Base-by-base conservation (phyloP, 2,329 filamentous ascomycete species). In the Alternaria triticina region DNA sequence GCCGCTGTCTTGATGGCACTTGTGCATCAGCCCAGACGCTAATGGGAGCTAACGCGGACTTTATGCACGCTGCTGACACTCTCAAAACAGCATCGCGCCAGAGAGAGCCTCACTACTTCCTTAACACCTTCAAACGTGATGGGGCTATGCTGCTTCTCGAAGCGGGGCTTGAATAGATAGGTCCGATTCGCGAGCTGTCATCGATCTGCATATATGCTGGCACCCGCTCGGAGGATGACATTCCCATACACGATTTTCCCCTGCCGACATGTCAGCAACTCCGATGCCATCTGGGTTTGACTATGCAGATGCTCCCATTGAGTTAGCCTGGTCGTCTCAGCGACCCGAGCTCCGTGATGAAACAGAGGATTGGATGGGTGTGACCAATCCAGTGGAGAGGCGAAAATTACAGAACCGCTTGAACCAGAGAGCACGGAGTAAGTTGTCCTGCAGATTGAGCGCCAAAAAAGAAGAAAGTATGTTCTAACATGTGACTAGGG, bases 391-490 rank as follows among this genome's bases (percentile, higher is more conserved):
- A 11, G 22, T 43, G 2, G 64, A 65, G 46, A 63, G 70, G 17
- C 65, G 66, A 40, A 71, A 65, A 44, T 23, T 72, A 36, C 67
- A 71, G 44, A 72, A 72, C 47, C 59, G 70, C 13, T 36, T 71
- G 22, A 72, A 71, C 44, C 66, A 72, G 20, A 58, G 70, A 56
- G 58, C 64, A 22, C 60, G 62, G 25, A 65, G 64, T 65, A 17
- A 57, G 61, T 68, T 22, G 13, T 13, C 12, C 2, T 23, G 7
- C 3, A 13, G 11, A 33, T 36, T 7, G 13, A 11, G 0, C 1
- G n/a, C 15, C 45, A 40, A 12, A 10, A 13, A 40, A 5, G 2
- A 57, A 57, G 4, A 15, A 23, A 51, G 4, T 4, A 9, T 3
- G 15, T 7, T 15, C 44, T 61, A 12, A 43, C 25, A 15, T 15